These are phyloP conservation scores for Neopestalotiopsis clavispora DNA, from an alignment of 2,329 filamentous ascomycete genomes.

Conservation along the genomic window DNA sequence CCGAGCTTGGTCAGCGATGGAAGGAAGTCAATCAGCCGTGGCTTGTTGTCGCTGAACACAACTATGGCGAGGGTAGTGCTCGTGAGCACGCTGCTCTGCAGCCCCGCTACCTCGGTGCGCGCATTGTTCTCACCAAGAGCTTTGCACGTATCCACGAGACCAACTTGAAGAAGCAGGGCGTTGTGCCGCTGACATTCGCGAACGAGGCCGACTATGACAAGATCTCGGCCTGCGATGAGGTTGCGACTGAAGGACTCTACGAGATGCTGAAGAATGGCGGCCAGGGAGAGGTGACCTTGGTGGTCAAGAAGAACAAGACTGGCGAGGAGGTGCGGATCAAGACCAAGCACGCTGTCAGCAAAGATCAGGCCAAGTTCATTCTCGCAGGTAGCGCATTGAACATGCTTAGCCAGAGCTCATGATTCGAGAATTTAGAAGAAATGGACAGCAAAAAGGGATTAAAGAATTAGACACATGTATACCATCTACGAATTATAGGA, in stretches of 20 bases:
- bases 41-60: conserved; percentile 96
- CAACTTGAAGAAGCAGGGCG: conserved; percentile 96
- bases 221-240: conserved; percentile 82
- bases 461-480: neutral
- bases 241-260: conserved; percentile 81
- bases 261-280: conserved; percentile 81
- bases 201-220: conserved; percentile 87
- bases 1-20: conserved; percentile 86
- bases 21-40: conserved; percentile 76
- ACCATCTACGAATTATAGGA: neutral
- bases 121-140: conserved; percentile 82
- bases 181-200: conserved; percentile 90
- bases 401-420: conserved; percentile 69
- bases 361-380: conserved; percentile 91
- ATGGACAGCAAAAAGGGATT: neutral
- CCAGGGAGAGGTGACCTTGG: conserved; percentile 75
- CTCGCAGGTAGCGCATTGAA: conserved; percentile 94
- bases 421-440: neutral
- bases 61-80: conserved; percentile 92
- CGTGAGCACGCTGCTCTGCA: conserved; percentile 90
- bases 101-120: conserved; percentile 86
- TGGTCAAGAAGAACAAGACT: conserved; percentile 62
- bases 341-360: conserved; percentile 86
- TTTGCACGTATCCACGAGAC: conserved; percentile 96
- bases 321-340: conserved; percentile 73